Evolutionary conservation across 371 early-diverging fungal species (phyloP).

Genomic region (Mortierella sp.): DNA sequence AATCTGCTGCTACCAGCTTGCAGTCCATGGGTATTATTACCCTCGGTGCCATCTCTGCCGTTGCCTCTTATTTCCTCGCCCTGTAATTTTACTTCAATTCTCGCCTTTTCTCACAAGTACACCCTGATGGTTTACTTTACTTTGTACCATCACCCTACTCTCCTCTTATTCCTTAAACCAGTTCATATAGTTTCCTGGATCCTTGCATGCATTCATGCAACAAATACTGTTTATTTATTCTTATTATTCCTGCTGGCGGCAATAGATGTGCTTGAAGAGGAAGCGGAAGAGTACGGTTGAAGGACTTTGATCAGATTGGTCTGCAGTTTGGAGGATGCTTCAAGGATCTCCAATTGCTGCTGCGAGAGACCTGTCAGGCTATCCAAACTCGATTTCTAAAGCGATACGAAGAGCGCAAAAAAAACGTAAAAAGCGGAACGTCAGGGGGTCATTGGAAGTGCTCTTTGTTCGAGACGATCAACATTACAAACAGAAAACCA

Average conservation of each 20-base stretch:
- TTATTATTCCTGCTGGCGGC: not conserved
- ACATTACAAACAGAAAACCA: not conserved
- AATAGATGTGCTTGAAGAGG: not conserved
- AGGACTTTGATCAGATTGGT: slow-evolving; percentile 10
- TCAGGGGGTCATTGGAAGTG: no score
- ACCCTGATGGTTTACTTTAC: not conserved
- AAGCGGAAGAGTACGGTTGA: not conserved
- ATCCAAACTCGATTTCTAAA: slow-evolving; percentile 24
- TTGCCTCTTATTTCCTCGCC: slow-evolving; percentile 29
- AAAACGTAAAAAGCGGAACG: not conserved
- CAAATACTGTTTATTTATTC: not conserved
- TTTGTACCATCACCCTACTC: not conserved
- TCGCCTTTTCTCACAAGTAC: not conserved
- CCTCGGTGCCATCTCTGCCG: slow-evolving; percentile 16
- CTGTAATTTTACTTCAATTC: not conserved
- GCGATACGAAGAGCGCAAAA: not conserved
- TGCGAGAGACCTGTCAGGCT: slow-evolving; percentile 12
- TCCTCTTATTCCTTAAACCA: not conserved
- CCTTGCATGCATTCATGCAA: no score
- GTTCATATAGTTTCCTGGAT: no score
- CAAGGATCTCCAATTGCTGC: slow-evolving; percentile 19
- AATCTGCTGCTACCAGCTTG: not conserved
- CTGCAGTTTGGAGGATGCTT: slow-evolving; percentile 22
- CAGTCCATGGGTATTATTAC: not conserved
- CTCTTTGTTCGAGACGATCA: no score